phyloP scores from a whole-genome alignment of 1,284 basidiomycete species.

The Apiotrichum sp. region DNA sequence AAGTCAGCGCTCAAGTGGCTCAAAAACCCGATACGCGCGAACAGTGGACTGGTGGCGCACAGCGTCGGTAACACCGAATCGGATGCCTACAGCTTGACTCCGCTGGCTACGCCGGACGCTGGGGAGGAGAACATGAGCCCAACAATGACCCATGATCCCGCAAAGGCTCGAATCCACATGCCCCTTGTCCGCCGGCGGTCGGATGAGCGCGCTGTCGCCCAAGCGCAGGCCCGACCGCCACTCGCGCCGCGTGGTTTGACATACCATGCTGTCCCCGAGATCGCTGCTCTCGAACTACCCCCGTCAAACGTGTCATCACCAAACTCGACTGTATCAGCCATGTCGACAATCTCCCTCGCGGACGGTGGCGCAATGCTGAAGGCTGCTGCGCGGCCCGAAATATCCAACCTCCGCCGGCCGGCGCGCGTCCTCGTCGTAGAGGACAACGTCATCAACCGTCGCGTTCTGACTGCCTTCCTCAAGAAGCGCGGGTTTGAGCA shows the following conservation, averaged over 20 bases:
- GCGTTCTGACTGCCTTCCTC: constrained; percentile 68
- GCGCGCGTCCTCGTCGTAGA: constrained; percentile 72
- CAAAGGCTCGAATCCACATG: background rate
- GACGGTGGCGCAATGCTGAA: constrained; percentile 51
- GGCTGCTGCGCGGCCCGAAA: constrained; percentile 27
- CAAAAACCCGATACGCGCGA: constrained; percentile 11
- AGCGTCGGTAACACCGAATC: background rate
- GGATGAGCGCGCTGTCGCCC: constrained; percentile 35
- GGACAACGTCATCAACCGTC: constrained; percentile 60
- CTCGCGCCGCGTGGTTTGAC: constrained; percentile 41
- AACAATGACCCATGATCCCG: no score
- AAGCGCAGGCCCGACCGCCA: constrained; percentile 22
- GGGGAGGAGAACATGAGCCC: no score
- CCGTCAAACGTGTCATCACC: constrained; percentile 28
- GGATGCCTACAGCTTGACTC: no score
- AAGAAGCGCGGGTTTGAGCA: constrained; percentile 62
- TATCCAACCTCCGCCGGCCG: constrained; percentile 30
- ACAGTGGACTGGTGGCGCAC: constrained; percentile 17
- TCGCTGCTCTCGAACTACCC: background rate
- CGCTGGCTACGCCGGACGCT: no score
- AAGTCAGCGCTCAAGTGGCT: constrained; percentile 24
- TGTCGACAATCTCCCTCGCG: constrained; percentile 48
- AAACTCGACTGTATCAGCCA: constrained; percentile 25
- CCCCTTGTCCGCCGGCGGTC: constrained; percentile 37
- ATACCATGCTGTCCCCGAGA: constrained; percentile 25